A percentile compares a stretch with the other conserved stretches of the same genome.
These are phyloP conservation scores for Penicillium capsulatum DNA, from an alignment of 2,329 filamentous ascomycete species.

Conservation along the genomic window DNA sequence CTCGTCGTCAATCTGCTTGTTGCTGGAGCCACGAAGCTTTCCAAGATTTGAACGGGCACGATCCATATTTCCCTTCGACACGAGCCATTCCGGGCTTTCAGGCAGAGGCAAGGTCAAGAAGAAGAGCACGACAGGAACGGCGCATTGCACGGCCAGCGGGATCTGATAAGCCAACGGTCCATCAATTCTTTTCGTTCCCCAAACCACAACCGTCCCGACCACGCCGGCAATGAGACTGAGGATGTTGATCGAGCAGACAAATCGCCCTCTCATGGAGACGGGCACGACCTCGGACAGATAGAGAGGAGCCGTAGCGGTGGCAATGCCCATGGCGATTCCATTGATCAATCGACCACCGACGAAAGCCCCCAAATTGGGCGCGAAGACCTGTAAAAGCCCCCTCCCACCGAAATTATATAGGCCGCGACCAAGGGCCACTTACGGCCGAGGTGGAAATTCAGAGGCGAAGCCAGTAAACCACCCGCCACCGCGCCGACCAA, in stretches of 20 bases:
- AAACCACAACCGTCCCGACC: constrained; percentile 34
- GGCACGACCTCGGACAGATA: constrained; percentile 38
- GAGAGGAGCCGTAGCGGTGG: constrained; percentile 34
- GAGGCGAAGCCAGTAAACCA: constrained; percentile 30
- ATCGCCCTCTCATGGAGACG: constrained; percentile 29
- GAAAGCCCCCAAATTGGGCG: constrained; percentile 33
- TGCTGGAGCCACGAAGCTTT: constrained; percentile 31
- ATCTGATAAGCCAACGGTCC: constrained; percentile 33
- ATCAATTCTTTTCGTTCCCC: constrained; percentile 24
- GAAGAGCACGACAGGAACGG: constrained; percentile 29
- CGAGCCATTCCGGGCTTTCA: constrained; percentile 36
- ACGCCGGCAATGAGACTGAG: constrained; percentile 31
- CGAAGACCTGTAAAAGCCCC: constrained; percentile 36
- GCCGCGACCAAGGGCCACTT: constrained; percentile 34
- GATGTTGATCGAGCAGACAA: constrained; percentile 32
- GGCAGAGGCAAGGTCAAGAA: constrained; percentile 29
- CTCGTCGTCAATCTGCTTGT: constrained; percentile 31
- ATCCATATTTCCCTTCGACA: constrained; percentile 27
- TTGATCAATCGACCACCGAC: constrained; percentile 34
- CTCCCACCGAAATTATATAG: constrained; percentile 32
- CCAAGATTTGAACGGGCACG: constrained; percentile 29
- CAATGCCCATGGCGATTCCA: constrained; percentile 30
- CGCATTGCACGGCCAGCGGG: constrained; percentile 36
- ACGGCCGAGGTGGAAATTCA: constrained; percentile 33
- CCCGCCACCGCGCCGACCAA: constrained; percentile 35